Percentiles rank a stretch among this genome's conserved stretches.
phyloP scores from a whole-genome alignment of 208 protist genomes.

The Lotmaria passim region DNA sequence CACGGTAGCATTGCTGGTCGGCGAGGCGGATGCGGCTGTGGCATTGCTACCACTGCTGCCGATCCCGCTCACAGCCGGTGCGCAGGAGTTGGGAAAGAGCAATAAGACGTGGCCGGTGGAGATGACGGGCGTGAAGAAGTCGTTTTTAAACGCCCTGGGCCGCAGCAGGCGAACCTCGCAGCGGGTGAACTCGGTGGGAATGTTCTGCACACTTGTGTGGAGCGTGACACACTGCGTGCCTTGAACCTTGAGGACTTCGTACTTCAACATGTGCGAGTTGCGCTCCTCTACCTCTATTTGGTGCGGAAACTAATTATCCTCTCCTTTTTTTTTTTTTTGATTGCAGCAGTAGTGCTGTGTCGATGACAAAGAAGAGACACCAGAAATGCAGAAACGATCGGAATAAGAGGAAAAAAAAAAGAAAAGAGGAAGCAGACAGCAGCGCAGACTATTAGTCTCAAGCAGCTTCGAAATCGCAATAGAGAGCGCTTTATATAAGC shows the following conservation, averaged over 20 bases:
- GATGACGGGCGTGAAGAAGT: slow-evolving; percentile 78
- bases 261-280: slow-evolving; percentile 20
- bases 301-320: too few relatives aligned
- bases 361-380: too few relatives aligned
- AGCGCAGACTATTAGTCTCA: too few relatives aligned
- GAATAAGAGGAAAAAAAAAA: too few relatives aligned
- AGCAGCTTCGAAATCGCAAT: too few relatives aligned
- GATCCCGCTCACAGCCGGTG: neutral
- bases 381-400: too few relatives aligned
- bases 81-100: slow-evolving; percentile 55
- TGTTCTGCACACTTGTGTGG: slow-evolving; percentile 5
- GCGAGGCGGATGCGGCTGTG: neutral
- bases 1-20: neutral
- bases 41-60: neutral
- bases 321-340: too few relatives aligned
- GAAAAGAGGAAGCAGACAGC: too few relatives aligned
- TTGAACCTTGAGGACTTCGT: slow-evolving; percentile 18
- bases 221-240: slow-evolving; percentile 31
- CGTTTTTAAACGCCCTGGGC: slow-evolving; percentile 61
- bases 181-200: slow-evolving; percentile 14
- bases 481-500: too few relatives aligned
- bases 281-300: neutral
- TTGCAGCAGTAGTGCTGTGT: too few relatives aligned
- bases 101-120: slow-evolving; percentile 71
- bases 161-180: slow-evolving; percentile 69